Evolutionary conservation across 331 rosid genomes (phyloP), one percentile per base, ranked within the genome.

Genomic region (Rhamnella rubrinervis): DNA sequence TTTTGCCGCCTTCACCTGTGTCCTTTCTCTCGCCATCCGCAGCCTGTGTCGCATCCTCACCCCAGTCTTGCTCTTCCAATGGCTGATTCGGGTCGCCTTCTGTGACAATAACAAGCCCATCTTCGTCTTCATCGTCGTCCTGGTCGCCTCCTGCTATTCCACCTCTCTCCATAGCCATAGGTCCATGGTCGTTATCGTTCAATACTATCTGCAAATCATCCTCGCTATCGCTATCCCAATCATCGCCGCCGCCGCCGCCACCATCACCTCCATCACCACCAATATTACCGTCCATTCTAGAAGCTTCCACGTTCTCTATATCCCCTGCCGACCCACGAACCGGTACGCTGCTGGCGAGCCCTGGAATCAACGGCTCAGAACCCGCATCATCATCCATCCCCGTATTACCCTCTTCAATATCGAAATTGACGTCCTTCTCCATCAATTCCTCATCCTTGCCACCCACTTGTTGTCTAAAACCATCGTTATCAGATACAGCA

Each of bases 191-290:
- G 68, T 75, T 87, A 51, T 93, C 97, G 46, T 95, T 95, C 80
- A 95, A 83, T 63, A 95, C 96, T 71, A 95, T 95, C 91, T 89
- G 97, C 85, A 95, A 81, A 79, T 95, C 99, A 47, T 95, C 99
- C 39, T 95, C 99, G 35, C 96, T 89, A 37, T 95, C 93, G 59
- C 96, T 88, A n/a, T 91, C 99, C 97, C 97, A 95, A 80, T 91
- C 96, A 44, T 89, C 96, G 1, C 83, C 92, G 4, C 19, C 87
- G 6, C 73, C 35, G 4, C 19, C 87, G 6, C 73, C 35, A 9
- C 47, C 80, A 2, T 62, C 81, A 14, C 76, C 85, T 0, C 57
- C 80, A 2, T 67, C 81, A 14, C 78, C 85, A 0, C 60, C 73
- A 15, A 61, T 8, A n/a, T 50, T 81, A 6, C 77, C 82, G 2